A percentile compares a stretch with the other conserved stretches of the same genome.
phyloP scores from a whole-genome alignment of 2,329 filamentous ascomycete genomes.

The Waltergamsia citrina region DNA sequence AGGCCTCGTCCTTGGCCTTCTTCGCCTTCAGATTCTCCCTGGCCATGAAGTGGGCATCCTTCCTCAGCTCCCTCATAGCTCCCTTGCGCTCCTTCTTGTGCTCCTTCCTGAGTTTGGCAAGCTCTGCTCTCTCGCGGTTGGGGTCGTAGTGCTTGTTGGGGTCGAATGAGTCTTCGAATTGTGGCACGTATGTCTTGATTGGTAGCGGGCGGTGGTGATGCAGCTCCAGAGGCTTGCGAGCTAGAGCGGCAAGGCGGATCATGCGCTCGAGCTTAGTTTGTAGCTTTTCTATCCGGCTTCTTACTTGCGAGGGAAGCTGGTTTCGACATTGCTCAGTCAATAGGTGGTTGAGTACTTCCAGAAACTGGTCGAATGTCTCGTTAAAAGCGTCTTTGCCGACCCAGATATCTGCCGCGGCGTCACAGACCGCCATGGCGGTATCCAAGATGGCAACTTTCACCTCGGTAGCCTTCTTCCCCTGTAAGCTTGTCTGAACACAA shows the following conservation, averaged over 20 bases:
- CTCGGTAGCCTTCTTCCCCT: conserved; percentile 18
- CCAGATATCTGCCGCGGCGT: conserved; percentile 65
- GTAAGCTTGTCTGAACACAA: conserved; percentile 29
- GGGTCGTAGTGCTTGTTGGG: conserved; percentile 96
- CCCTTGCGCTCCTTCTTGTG: conserved; percentile 95
- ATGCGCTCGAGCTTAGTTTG: conserved; percentile 39
- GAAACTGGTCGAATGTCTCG: conserved; percentile 66
- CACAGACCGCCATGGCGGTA: conserved; percentile 56
- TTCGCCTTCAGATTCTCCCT: conserved; percentile 84
- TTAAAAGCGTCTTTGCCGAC: conserved; percentile 60
- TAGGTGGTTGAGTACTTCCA: conserved; percentile 52
- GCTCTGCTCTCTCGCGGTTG: conserved; percentile 78
- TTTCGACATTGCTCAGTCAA: conserved; percentile 37
- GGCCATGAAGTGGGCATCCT: conserved; percentile 90
- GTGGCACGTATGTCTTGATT: conserved; percentile 81
- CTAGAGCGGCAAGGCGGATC: conserved; percentile 51
- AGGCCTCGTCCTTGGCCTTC: conserved; percentile 85
- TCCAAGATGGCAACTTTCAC: conserved; percentile 50
- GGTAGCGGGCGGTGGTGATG: conserved; percentile 84
- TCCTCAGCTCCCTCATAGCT: conserved; percentile 84
- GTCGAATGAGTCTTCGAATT: conserved; percentile 93
- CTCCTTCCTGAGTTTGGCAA: conserved; percentile 76
- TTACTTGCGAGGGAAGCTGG: conserved; percentile 36
- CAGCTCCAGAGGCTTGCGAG: conserved; percentile 71
- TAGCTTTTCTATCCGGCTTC: conserved; percentile 29